phyloP scores from a whole-genome alignment of 176 grass and related monocot species.

The Juncus inflexus region DNA sequence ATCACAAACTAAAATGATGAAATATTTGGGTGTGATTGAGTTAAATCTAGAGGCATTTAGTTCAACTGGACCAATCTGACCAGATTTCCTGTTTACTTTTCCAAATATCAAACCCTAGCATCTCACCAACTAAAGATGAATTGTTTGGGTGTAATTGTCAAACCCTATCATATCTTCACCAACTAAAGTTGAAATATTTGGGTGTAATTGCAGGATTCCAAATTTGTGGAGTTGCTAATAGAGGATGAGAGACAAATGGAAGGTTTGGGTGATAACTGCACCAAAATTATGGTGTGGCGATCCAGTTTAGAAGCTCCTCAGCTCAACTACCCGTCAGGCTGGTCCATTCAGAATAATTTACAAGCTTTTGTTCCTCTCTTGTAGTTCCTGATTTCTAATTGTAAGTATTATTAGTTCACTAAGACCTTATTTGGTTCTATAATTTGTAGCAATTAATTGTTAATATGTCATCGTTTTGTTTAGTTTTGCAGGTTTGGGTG shows the following conservation, averaged over 20 bases:
- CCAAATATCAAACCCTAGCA: constrained; percentile 5
- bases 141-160: constrained; percentile 29
- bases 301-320: constrained; percentile 51
- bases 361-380: constrained; percentile 41
- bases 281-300: constrained; percentile 77
- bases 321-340: constrained; percentile 50
- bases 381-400: constrained; percentile 30
- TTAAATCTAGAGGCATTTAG: no score
- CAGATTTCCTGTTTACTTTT: constrained; percentile 5
- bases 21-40: constrained; percentile 30
- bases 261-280: constrained; percentile 78
- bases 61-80: neutral
- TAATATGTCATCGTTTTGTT: neutral
- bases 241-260: constrained; percentile 79
- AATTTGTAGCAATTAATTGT: neutral
- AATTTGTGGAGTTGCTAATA: constrained; percentile 83
- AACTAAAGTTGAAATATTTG: constrained; percentile 20
- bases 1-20: neutral
- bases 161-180: constrained; percentile 4
- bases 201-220: constrained; percentile 54
- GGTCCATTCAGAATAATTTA: constrained; percentile 60
- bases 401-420: constrained; percentile 25
- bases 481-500: constrained; percentile 32
- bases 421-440: constrained; percentile 11
- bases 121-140: constrained; percentile 11